Base-by-base conservation (phyloP, 331 rosid species). In the Rosa hybrid region DNA sequence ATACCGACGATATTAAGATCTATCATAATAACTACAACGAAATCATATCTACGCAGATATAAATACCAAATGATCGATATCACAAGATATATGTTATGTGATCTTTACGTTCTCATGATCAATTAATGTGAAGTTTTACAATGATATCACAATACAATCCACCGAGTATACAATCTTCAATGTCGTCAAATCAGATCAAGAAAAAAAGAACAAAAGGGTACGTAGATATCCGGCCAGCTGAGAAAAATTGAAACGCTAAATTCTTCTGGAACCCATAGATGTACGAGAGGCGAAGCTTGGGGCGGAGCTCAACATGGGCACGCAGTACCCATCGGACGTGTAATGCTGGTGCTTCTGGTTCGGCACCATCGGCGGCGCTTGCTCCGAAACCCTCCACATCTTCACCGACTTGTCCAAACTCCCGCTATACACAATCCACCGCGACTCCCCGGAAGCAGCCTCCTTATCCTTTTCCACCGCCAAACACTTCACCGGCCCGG, bases 341-440 rank as follows among this genome's bases (percentile, higher is more conserved):
- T 64, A 77, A 51, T 77, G 78, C 1, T 76, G 70, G 0, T 16
- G 80, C 50, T 71, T 83, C 14, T 74, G 23, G 17, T 42, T 74
- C 1, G 72, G 77, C 9, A 21, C 50, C 34, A 38, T 12, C 0
- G 69, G 14, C 2, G 81, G 48, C 0, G 80, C 54, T 59, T 30
- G 80, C 72, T 92, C 98, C 7, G 88, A 81, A 12, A 90, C 90
- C 72, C 64, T 92, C 98, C 98, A 94, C 68, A 90, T 87, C 87
- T 94, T 94, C 13, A 94, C 97, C 0, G 97, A 90, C 84, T 92
- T 92, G 64, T 94, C 98, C 97, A 92, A 89, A 80, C 98, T 92
- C 12, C 98, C 98, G 25, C 93, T 92, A 6, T 91, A 94, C 49
- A 92, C 46, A 21, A 87, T 87, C 97, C 97, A 94, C 10, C 82